phyloP scores from a whole-genome alignment of 2,329 filamentous ascomycete genomes.

The Fusarium sp. region DNA sequence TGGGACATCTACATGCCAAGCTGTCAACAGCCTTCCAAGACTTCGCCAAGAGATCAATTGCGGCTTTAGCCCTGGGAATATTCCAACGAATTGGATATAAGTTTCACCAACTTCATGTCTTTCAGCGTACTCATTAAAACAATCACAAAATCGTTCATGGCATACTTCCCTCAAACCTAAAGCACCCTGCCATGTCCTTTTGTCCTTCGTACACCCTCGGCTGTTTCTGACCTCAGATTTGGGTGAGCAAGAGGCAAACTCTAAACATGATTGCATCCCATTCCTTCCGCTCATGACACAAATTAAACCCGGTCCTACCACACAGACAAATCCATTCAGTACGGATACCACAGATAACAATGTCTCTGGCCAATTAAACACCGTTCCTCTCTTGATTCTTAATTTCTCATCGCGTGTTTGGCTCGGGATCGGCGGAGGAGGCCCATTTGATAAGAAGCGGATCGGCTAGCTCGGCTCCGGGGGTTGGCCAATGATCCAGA shows the following conservation, averaged over 20 bases:
- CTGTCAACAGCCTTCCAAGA: conserved; percentile 10
- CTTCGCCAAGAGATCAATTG: conserved; percentile 26
- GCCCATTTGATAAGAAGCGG: conserved; percentile 27
- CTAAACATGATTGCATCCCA: conserved; percentile 19
- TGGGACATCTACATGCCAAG: conserved; percentile 15
- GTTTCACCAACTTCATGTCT: not conserved
- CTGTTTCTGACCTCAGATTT: conserved; percentile 6
- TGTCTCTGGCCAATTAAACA: conserved; percentile 12
- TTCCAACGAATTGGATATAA: not conserved
- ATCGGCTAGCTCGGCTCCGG: conserved; percentile 29
- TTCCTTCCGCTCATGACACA: conserved; percentile 7
- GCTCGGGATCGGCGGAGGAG: conserved; percentile 14
- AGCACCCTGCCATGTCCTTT: not conserved
- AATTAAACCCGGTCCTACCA: conserved; percentile 5
- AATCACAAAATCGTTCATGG: no score
- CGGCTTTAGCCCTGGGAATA: conserved; percentile 27
- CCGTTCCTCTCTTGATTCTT: not conserved
- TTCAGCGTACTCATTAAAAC: not conserved
- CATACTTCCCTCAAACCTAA: not conserved
- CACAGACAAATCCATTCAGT: not conserved
- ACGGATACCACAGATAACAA: conserved; percentile 12
- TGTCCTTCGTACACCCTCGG: not conserved
- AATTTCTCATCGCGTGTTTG: conserved; percentile 7
- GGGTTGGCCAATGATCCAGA: conserved; percentile 5
- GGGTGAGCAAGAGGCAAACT: conserved; percentile 1